Conservation (phyloP, 176 grass and related monocot genomes). For the Aegilops longissima region DNA sequence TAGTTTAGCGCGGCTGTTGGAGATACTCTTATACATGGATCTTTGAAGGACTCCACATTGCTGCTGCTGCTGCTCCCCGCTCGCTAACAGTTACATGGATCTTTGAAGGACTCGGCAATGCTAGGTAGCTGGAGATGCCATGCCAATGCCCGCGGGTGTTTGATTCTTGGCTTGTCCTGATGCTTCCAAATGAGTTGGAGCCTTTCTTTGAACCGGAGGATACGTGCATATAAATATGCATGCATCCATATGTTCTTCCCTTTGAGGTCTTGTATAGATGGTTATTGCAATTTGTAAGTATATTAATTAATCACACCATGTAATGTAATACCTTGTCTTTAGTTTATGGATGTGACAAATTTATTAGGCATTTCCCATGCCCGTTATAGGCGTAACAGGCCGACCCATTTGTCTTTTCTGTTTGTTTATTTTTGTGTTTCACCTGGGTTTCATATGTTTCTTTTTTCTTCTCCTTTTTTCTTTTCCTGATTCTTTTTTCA, state of each 20-base stretch:
- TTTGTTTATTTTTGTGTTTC: too few species aligned
- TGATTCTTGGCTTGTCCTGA: neutral
- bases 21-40: slow-evolving; percentile 1
- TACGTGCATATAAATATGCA: neutral
- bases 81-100: too few species aligned
- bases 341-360: too few species aligned
- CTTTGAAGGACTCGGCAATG: neutral
- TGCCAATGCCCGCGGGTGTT: neutral
- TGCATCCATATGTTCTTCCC: neutral
- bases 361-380: too few species aligned
- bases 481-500: too few species aligned
- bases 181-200: neutral
- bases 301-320: neutral
- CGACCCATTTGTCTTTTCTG: too few species aligned
- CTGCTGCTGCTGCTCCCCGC: too few species aligned
- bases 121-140: neutral
- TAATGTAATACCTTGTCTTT: too few species aligned
- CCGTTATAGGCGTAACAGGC: too few species aligned
- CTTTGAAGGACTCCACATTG: neutral
- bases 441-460: too few species aligned
- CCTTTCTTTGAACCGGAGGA: neutral
- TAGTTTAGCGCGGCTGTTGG: too few species aligned
- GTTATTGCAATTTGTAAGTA: neutral
- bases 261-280: slow-evolving; percentile 6
- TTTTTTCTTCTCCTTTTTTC: too few species aligned